Evolutionary conservation across 2,329 filamentous ascomycete species (phyloP), one percentile per base, ranked within the genome.

Genomic region (Apiospora hydei): DNA sequence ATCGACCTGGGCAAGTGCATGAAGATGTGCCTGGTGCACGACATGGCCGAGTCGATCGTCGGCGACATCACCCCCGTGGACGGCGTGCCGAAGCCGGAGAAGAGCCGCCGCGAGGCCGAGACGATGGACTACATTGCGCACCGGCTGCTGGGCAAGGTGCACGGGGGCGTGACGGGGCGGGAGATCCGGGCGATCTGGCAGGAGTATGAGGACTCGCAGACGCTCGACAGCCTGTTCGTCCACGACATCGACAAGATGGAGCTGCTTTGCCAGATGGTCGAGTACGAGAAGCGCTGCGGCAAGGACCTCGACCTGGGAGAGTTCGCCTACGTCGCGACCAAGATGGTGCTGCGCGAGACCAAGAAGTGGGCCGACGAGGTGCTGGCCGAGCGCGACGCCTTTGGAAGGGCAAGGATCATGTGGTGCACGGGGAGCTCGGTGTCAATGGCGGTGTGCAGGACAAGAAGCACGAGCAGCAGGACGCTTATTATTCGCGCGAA

Each of bases 211-310:
- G 94, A 96, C 77, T 91, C 91, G 24, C 79, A 92, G 84, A 98
- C 96, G 11, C 84, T 92, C 18, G 96, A 99, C 81, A 94, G 93
- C 76, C 87, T 91, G 73, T 98, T 96, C 75, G 96, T 99, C 61
- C 96, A 99, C 81, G 96, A 99, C 81, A 90, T 99, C 72, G 96
- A 99, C 84, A 98, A 98, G 90, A 91, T 99, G 82, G 96, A 99
- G 85, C 85, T 99, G 75, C 84, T 99, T 73, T 85, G 97, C 79
- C 96, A 99, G 85, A 98, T 98, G 93, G 86, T 97, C 43, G 96
- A 99, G 83, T 99, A 99, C 80, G 96, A 99, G 88, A 92, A 93
- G 77, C 84, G 87, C 16, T 86, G 90, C 69, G 83, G 91, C 71
- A 89, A 90, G 41, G 83, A 85, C 74, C 82, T 94, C 51, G 94